Evolutionary conservation across 345 rosid genomes (phyloP).

Genomic region (Kernera saxatilis): DNA sequence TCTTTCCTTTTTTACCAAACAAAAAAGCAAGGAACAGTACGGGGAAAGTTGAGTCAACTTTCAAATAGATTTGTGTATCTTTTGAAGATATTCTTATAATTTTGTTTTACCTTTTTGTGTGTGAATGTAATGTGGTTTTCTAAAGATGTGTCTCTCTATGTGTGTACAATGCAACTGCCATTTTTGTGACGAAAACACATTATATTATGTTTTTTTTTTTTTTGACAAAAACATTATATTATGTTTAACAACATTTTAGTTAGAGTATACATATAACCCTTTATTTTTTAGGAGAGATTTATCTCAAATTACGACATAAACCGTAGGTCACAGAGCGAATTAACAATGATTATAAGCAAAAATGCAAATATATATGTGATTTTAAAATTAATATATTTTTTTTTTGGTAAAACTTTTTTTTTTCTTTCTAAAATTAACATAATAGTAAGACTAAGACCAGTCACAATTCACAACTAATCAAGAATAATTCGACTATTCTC

Average conservation of each 20-base stretch:
- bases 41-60: background rate
- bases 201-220: too few species aligned
- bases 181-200: background rate
- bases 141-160: background rate
- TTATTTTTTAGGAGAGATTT: too few species aligned
- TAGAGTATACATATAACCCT: too few species aligned
- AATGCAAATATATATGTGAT: background rate
- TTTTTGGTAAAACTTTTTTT: too few species aligned
- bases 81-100: background rate
- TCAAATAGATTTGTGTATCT: slow-evolving; percentile 1
- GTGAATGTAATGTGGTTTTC: background rate
- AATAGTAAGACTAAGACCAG: background rate
- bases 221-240: background rate
- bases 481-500: background rate
- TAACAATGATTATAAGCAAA: background rate
- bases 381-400: background rate
- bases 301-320: background rate
- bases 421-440: too few species aligned
- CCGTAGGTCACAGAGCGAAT: background rate
- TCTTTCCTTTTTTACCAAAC: background rate
- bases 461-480: background rate
- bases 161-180: background rate
- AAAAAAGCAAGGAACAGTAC: background rate
- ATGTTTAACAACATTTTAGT: background rate
- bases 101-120: background rate